These are phyloP conservation scores for Penicillium sp. DNA, from an alignment of 2,329 filamentous ascomycete species.

Conservation along the genomic window DNA sequence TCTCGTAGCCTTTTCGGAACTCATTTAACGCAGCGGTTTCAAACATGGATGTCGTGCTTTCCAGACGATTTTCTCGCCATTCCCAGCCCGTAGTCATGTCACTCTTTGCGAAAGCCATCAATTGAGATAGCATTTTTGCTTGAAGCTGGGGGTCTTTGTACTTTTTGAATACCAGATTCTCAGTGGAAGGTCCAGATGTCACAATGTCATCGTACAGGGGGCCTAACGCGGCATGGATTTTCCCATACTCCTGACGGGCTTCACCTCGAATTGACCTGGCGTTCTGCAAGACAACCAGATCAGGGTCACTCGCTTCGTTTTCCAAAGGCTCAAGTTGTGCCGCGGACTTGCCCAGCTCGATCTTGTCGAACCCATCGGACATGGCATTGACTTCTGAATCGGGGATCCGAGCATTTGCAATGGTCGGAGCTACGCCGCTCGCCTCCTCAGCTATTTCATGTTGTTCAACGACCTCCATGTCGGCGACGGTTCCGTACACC, in stretches of 20 bases:
- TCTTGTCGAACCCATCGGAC: constrained; percentile 77
- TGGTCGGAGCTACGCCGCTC: constrained; percentile 13
- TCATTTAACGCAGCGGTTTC: constrained; percentile 88
- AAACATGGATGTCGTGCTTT: constrained; percentile 76
- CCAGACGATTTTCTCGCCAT: constrained; percentile 70
- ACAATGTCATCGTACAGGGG: constrained; percentile 87
- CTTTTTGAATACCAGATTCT: constrained; percentile 81
- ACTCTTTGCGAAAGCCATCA: constrained; percentile 75
- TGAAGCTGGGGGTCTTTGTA: constrained; percentile 89
- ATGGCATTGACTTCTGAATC: constrained; percentile 34
- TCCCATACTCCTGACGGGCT: constrained; percentile 87
- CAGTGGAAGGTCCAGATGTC: constrained; percentile 67
- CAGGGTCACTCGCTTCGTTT: constrained; percentile 59
- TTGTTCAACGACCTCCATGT: constrained; percentile 27
- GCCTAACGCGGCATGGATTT: constrained; percentile 81
- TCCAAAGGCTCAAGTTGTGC: constrained; percentile 27
- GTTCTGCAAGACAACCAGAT: constrained; percentile 69
- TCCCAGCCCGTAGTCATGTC: constrained; percentile 77
- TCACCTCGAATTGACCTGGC: constrained; percentile 78
- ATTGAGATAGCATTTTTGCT: constrained; percentile 81
- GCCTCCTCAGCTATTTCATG: constrained; percentile 24
- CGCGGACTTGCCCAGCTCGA: constrained; percentile 56
- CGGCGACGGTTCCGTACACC: constrained; percentile 43
- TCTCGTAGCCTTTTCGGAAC: constrained; percentile 90
- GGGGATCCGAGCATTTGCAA: constrained; percentile 18